These are phyloP conservation scores for Mallotus nudiflorus DNA, from an alignment of 345 rosid genomes.

Conservation along the genomic window DNA sequence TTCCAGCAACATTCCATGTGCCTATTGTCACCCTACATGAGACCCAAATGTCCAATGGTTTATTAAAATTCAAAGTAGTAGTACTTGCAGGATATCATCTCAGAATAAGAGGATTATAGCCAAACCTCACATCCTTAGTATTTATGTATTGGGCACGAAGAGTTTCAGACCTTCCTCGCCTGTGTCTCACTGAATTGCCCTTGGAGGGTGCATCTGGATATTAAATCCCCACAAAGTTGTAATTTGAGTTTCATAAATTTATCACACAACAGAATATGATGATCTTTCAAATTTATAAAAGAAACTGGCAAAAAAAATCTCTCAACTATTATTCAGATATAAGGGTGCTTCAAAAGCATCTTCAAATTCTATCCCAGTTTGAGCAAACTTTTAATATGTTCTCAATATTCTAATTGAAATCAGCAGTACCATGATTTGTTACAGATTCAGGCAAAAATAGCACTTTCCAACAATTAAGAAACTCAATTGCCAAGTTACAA, in stretches of 20 bases:
- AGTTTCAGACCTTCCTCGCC: constrained; percentile 96
- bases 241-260: constrained; percentile 6
- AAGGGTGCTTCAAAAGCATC: background rate
- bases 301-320: background rate
- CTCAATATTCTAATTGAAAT: too few species aligned
- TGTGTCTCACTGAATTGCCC: constrained; percentile 57
- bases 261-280: background rate
- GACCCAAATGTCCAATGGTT: constrained; percentile 7
- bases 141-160: constrained; percentile 88
- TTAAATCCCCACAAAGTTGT: constrained; percentile 16
- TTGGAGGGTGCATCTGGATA: constrained; percentile 47
- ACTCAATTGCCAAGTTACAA: constrained; percentile 6
- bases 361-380: background rate
- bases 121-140: constrained; percentile 85
- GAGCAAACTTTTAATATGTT: background rate
- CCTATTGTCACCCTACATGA: constrained; percentile 67
- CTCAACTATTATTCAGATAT: background rate
- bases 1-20: constrained; percentile 99
- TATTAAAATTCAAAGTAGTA: background rate
- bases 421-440: background rate
- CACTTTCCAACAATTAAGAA: background rate
- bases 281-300: constrained; percentile 3
- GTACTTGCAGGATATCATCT: background rate
- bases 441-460: background rate
- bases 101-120: constrained; percentile 12